These are phyloP conservation scores for Scedosporium boydii DNA, from an alignment of 2,329 filamentous ascomycete genomes.

Conservation along the genomic window DNA sequence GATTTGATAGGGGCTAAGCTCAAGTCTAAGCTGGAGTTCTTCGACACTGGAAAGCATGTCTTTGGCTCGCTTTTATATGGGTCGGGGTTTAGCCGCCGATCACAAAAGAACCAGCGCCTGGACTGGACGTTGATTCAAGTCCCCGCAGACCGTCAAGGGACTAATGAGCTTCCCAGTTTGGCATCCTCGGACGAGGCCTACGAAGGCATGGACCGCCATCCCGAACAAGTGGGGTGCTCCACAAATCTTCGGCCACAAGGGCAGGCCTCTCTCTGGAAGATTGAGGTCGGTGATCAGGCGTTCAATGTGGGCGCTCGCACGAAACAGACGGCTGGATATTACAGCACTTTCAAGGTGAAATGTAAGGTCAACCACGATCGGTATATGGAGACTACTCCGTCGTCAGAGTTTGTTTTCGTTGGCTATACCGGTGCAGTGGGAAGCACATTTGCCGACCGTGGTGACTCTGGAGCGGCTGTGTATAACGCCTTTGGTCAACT, in stretches of 20 bases:
- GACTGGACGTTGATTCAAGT: too few species aligned
- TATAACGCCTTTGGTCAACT: not conserved
- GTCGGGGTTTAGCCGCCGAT: not conserved
- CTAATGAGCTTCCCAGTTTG: too few species aligned
- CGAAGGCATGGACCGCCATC: too few species aligned
- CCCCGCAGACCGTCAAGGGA: too few species aligned
- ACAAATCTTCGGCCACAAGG: too few species aligned
- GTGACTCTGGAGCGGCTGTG: not conserved
- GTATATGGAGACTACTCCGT: not conserved
- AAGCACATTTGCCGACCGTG: not conserved
- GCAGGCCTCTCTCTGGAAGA: not conserved
- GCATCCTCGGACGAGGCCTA: too few species aligned
- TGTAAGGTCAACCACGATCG: not conserved
- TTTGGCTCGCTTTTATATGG: not conserved
- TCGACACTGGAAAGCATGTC: not conserved
- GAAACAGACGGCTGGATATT: not conserved
- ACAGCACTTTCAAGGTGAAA: not conserved
- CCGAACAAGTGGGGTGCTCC: too few species aligned
- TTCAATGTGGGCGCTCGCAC: not conserved
- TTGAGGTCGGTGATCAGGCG: not conserved
- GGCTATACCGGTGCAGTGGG: not conserved
- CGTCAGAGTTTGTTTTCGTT: not conserved
- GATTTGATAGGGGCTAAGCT: not conserved
- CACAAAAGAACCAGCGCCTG: too few species aligned
- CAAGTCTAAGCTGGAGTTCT: not conserved